Evolutionary conservation across 306 rosid species (phyloP), one percentile per base, ranked within the genome.

Genomic region (Lotus japonicus): DNA sequence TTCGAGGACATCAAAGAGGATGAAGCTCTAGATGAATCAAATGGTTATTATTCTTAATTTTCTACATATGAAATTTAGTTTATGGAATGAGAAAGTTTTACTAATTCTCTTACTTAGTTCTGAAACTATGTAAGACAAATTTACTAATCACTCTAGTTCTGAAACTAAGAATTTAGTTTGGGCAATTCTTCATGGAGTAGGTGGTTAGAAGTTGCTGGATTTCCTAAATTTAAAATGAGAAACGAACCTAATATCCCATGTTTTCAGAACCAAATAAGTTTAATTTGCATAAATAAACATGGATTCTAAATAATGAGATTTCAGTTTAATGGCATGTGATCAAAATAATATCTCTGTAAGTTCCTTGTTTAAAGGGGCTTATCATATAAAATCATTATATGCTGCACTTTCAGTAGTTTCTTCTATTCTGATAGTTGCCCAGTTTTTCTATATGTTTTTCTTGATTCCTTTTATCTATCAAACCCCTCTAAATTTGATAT

Each of bases 11-110:
- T 23, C 14, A 44, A 6, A 71, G 71, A 41, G 9, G 65, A 74
- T 33, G 64, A 76, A 66, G 31, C 60, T 58, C 56, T 55, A 11
- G 39, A 14, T 16, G 75, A 66, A 56, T 17, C 81, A 65, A 59
- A 66, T 59, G 84, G 84, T 80, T 1, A 14, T 11, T 60, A 6
- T 7, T 21, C 10, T 45, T 13, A 0, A 3, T 10, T 63, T 23
- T 31, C 15, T 41, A 9, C 52, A 23, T 23, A 14, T 58, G 58
- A 53, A 41, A 50, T 65, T 28, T 51, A 21, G 62, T 53, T 72
- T 42, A 28, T 73, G 18, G 10, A 73, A 51, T 54, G 65, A 54
- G 50, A 54, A 43, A 64, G 18, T 58, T 28, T 54, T 54, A 31
- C 6, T 16, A 11, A 26, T 44, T 33, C 33, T 33, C 33, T 49